Conservation (phyloP, 495 filamentous ascomycete genomes). For the Glonium stellatum region DNA sequence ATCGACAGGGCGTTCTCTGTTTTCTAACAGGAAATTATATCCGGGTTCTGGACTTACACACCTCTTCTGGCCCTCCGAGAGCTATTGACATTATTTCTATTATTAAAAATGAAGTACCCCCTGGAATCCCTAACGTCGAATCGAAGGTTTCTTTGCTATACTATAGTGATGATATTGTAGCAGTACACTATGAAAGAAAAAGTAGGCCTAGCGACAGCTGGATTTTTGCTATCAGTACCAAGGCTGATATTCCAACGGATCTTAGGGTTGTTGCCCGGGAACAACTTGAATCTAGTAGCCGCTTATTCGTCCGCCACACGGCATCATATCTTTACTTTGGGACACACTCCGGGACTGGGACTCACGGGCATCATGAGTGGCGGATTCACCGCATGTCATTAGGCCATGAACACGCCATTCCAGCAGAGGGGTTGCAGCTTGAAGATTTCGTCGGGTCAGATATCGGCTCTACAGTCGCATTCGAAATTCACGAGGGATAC, state of each 20-base stretch:
- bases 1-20: conserved; percentile 55
- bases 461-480: conserved; percentile 61
- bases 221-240: conserved; percentile 55
- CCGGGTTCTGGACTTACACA: conserved; percentile 58
- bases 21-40: conserved; percentile 53
- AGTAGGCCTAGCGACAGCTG: conserved; percentile 39
- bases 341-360: conserved; percentile 47
- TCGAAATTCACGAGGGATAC: conserved; percentile 60
- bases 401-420: conserved; percentile 3
- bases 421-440: conserved; percentile 38
- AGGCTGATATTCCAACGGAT: conserved; percentile 11
- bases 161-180: conserved; percentile 55
- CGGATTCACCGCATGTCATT: conserved; percentile 42
- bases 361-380: conserved; percentile 55
- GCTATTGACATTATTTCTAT: conserved; percentile 52
- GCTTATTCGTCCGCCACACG: conserved; percentile 65
- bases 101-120: conserved; percentile 41
- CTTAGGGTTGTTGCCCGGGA: conserved; percentile 38
- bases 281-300: conserved; percentile 43
- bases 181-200: conserved; percentile 40
- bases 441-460: conserved; percentile 54
- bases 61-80: conserved; percentile 26
- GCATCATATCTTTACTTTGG: conserved; percentile 60
- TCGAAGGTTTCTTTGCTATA: conserved; percentile 52
- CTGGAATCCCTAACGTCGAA: conserved; percentile 28